phyloP scores from a whole-genome alignment of 495 filamentous ascomycete genomes.

The Penicillium lividum region DNA sequence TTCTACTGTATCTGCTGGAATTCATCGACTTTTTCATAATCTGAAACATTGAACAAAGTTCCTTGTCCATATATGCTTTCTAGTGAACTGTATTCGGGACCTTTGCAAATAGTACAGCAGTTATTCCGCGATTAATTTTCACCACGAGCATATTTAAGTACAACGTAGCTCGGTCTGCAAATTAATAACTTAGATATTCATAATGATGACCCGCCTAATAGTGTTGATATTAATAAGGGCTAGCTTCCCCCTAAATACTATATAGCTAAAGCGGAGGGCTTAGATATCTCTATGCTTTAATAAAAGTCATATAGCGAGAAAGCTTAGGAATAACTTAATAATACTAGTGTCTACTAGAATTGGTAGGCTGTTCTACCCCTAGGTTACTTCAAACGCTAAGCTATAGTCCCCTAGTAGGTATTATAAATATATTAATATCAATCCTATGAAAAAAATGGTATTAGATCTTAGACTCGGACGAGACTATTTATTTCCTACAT shows the following conservation, averaged over 20 bases:
- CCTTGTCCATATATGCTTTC: no score
- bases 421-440: background rate
- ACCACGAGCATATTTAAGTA: no score
- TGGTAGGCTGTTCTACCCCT: background rate
- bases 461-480: background rate
- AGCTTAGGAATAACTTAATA: background rate
- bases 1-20: no score
- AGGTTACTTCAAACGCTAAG: no score
- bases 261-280: slow-evolving; percentile 25
- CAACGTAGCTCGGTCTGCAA: no score
- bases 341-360: background rate
- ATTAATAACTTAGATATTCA: background rate
- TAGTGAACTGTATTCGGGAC: no score
- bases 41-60: no score
- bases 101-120: no score
- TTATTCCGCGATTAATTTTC: no score
- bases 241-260: slow-evolving; percentile 28
- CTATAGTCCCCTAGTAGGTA: background rate
- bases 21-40: no score
- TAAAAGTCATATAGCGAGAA: slow-evolving; percentile 30
- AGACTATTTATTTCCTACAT: background rate
- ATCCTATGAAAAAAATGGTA: background rate
- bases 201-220: background rate
- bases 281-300: slow-evolving; percentile 33
- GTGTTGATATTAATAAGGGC: slow-evolving; percentile 1